phyloP scores from a whole-genome alignment of 179 eudicot genomes.

The Beta corolliflora region DNA sequence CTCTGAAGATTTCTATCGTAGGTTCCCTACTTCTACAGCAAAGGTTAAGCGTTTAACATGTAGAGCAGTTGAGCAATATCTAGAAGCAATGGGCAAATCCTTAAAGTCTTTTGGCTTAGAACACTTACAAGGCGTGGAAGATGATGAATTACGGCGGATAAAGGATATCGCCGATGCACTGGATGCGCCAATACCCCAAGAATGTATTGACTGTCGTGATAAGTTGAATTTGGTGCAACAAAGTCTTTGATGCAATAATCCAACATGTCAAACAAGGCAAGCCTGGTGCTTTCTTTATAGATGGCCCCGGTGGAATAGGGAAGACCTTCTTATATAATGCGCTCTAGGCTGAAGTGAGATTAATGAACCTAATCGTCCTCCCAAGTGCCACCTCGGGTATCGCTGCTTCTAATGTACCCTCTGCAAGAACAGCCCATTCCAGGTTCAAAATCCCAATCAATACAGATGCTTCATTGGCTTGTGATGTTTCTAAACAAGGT shows the following conservation, averaged over 20 bases:
- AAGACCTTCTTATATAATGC: slow-evolving; percentile 1
- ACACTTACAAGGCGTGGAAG: too few relatives aligned
- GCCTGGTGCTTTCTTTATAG: neutral
- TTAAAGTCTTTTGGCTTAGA: too few relatives aligned
- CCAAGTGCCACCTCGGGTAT: neutral
- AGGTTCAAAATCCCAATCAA: neutral
- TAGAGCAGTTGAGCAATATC: neutral
- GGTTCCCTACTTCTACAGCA: neutral
- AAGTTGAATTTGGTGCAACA: neutral
- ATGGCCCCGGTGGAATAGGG: neutral
- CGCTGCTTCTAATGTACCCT: neutral
- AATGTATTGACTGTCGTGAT: neutral
- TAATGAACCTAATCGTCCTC: neutral
- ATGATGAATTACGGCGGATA: neutral
- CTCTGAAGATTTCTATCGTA: neutral
- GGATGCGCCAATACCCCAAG: neutral
- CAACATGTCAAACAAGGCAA: neutral
- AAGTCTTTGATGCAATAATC: neutral
- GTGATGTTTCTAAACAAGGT: neutral
- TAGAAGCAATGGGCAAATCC: neutral
- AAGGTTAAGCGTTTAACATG: neutral
- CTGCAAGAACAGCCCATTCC: neutral
- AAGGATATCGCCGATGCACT: neutral
- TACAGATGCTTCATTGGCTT: neutral
- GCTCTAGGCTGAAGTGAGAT: neutral